Base-by-base conservation (phyloP, 2,329 filamentous ascomycete genomes). In the Diaporthe citri region DNA sequence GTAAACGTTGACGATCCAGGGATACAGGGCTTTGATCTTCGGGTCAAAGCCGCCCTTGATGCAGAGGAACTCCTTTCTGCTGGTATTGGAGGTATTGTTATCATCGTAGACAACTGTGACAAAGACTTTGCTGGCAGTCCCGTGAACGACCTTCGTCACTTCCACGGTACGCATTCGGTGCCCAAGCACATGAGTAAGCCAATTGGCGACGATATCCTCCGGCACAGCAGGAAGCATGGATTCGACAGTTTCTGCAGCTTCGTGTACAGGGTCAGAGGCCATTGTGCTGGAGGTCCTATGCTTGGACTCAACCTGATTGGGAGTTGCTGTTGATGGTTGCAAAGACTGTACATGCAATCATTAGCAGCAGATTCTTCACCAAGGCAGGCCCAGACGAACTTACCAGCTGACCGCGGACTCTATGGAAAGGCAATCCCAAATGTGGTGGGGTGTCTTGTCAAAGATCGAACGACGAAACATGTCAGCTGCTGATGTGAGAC, bases 91-190 rank as follows among this genome's bases (percentile, higher is more conserved):
- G 0, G 78, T 57, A 25, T 66, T 59, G 7, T 74, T 80, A 43
- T 82, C 66, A 36, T 81, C 78, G 74, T 82, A 83, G 0, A 77
- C 77, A 51, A 83, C 77, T 31, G 77, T 74, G 76, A 77, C 81
- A 71, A 82, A 81, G 13, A 82, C 72, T 75, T 81, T 82, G 76
- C 78, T 79, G 31, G 71, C 80, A 20, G 80, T 81, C 34, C 79
- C 80, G 41, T 77, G 80, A 59, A 79, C 80, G 5, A 66, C 74
- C 17, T 77, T 64, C 1, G 78, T 80, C 20, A 78, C 70, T 31
- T 75, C 57, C 64, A 79, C 48, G 4, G 79, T 80, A 51, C 77
- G 79, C 74, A 82, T 75, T 67, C 76, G 77, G 13, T 81, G 78
- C 20, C 78, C 80, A 4, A 82, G 76, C 55, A 78, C 80, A n/a